phyloP scores from a whole-genome alignment of 768 basidiomycete species.

The Boletus fagicola region DNA sequence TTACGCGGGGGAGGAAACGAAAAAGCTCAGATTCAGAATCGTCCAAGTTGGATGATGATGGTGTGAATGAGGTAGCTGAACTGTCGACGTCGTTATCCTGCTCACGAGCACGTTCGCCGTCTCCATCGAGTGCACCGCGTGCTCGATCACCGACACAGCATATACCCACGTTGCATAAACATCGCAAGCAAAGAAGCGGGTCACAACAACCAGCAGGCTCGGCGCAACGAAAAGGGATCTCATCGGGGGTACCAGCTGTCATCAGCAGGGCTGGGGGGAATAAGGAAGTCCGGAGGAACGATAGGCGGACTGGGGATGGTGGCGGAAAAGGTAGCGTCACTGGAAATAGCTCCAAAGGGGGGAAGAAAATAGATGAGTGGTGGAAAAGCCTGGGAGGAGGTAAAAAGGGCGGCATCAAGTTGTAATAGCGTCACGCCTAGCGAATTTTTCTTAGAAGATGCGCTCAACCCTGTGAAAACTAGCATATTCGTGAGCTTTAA shows the following conservation, averaged over 20 bases:
- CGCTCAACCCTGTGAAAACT: too few species aligned
- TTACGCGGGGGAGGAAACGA: constrained; percentile 19
- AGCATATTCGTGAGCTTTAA: too few species aligned
- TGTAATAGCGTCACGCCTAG: too few species aligned
- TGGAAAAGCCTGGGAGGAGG: constrained; percentile 42
- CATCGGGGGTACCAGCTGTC: constrained; percentile 58
- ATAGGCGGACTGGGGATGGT: neutral
- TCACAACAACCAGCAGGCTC: neutral
- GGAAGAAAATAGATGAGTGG: constrained; percentile 34
- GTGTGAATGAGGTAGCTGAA: neutral
- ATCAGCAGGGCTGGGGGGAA: constrained; percentile 31
- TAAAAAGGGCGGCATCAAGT: constrained; percentile 3
- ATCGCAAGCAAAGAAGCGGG: neutral
- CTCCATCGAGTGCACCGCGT: too few species aligned
- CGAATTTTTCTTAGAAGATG: too few species aligned
- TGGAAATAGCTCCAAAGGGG: too few species aligned
- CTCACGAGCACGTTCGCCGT: too few species aligned
- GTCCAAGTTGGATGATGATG: neutral
- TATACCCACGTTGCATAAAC: neutral
- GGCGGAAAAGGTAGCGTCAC: constrained; percentile 12
- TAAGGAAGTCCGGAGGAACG: constrained; percentile 14
- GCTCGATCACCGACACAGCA: too few species aligned
- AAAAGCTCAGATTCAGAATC: constrained; percentile 12
- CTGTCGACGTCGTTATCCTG: too few species aligned
- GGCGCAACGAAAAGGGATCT: constrained; percentile 50